Conservation (phyloP, 371 early-diverging fungal species). For the Dichotomocladium elegans region DNA sequence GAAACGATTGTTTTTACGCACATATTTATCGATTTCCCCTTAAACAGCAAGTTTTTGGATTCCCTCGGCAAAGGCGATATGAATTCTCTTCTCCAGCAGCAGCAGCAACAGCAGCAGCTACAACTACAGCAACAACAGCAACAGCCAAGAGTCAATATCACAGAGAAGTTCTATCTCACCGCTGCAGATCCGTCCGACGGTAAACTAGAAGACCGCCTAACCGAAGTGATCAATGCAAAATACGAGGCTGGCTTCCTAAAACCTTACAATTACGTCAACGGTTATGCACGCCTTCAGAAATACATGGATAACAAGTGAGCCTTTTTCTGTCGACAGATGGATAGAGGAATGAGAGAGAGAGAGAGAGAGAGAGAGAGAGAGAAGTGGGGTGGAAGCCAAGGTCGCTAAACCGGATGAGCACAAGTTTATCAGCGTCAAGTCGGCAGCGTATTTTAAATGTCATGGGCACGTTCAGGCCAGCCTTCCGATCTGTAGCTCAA, state of each 20-base stretch:
- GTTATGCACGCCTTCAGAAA: conserved; percentile 80
- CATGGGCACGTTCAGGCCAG: conserved; percentile 83
- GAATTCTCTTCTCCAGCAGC: neutral
- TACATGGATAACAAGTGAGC: conserved; percentile 87
- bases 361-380: too few species aligned
- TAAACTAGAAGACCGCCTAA: conserved; percentile 77
- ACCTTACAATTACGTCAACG: conserved; percentile 92
- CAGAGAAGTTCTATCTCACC: conserved; percentile 82
- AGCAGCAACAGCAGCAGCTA: neutral
- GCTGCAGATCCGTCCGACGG: conserved; percentile 89
- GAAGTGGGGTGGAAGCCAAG: neutral
- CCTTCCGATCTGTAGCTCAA: conserved; percentile 82
- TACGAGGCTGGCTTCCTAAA: conserved; percentile 91
- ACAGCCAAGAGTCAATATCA: neutral
- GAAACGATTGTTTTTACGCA: neutral
- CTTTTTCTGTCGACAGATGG: too few species aligned
- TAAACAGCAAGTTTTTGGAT: conserved; percentile 59
- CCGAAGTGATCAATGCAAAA: conserved; percentile 88
- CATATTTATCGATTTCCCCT: neutral
- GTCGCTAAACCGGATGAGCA: neutral
- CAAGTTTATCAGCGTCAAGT: conserved; percentile 68
- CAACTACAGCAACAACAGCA: conserved; percentile 6
- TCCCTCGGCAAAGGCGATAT: conserved; percentile 36
- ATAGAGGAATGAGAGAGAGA: too few species aligned
- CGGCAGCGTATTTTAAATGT: conserved; percentile 81